Evolutionary conservation across 441 rosid species (phyloP).

Genomic region (Hura crepitans): DNA sequence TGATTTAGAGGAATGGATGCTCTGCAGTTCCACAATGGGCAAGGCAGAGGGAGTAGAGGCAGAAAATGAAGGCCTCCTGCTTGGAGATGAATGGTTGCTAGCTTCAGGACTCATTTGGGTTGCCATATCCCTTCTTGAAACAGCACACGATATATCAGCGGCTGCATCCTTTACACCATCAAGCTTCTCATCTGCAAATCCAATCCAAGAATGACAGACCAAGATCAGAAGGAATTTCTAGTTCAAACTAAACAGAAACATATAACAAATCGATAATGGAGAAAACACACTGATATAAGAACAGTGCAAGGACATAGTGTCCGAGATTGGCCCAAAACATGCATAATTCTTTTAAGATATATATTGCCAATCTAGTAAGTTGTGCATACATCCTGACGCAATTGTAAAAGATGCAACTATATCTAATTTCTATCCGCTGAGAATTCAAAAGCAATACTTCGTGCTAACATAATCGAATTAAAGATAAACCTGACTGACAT

Average conservation of each 20-base stretch:
- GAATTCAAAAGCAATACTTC: background rate
- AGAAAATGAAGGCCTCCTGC: slow-evolving; percentile 47
- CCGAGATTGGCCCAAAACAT: background rate
- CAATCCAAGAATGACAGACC: slow-evolving; percentile 10
- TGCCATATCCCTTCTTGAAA: slow-evolving; percentile 91
- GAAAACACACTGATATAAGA: background rate
- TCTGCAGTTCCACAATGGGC: slow-evolving; percentile 52
- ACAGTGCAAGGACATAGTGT: background rate
- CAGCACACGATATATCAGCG: slow-evolving; percentile 49
- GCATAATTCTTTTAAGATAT: background rate
- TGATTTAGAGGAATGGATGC: slow-evolving; percentile 41
- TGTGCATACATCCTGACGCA: background rate
- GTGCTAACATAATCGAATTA: background rate
- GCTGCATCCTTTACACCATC: slow-evolving; percentile 54
- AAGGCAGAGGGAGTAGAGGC: slow-evolving; percentile 48
- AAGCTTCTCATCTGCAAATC: slow-evolving; percentile 46
- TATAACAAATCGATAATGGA: background rate
- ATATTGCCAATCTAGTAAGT: too few species aligned
- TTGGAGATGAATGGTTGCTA: slow-evolving; percentile 59
- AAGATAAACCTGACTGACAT: background rate
- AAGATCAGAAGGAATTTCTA: slow-evolving; percentile 17
- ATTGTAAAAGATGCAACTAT: background rate
- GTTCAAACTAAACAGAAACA: background rate
- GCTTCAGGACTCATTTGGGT: slow-evolving; percentile 92
- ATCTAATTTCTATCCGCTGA: background rate